A percentile compares a stretch with the other conserved stretches of the same genome.
Evolutionary conservation across 2,329 filamentous ascomycete genomes (phyloP).

Genomic region (Neonectria hederae): DNA sequence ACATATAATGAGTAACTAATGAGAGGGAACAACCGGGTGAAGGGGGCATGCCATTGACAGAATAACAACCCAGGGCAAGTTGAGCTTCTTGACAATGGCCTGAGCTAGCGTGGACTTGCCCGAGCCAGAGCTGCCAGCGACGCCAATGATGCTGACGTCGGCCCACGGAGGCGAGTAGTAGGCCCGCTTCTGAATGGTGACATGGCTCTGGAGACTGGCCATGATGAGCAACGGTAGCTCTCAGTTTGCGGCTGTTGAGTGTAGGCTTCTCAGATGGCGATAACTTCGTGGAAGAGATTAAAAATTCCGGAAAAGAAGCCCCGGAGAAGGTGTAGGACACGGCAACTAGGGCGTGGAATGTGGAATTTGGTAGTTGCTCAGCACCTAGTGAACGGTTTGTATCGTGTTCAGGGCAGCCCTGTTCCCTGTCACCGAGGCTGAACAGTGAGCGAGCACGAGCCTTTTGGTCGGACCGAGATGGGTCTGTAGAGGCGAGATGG

Average conservation of each 20-base stretch:
- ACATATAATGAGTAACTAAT: conserved; percentile 35
- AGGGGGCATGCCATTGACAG: conserved; percentile 80
- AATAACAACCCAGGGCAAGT: conserved; percentile 97
- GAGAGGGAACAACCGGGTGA: background rate
- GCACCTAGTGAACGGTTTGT: conserved; percentile 9
- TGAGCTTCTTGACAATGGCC: conserved; percentile 88
- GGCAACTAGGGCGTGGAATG: conserved; percentile 1
- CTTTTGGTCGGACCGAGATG: conserved; percentile 9
- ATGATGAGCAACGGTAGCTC: conserved; percentile 28
- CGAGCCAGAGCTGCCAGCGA: conserved; percentile 94
- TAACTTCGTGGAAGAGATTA: conserved; percentile 7
- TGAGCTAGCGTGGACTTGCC: conserved; percentile 93
- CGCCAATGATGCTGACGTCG: conserved; percentile 94
- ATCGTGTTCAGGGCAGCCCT: conserved; percentile 19
- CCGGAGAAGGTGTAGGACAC: conserved; percentile 9
- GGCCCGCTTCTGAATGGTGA: conserved; percentile 65
- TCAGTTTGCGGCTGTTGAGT: background rate
- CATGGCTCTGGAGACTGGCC: conserved; percentile 51
- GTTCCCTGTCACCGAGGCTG: conserved; percentile 15
- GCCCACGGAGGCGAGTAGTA: conserved; percentile 96
- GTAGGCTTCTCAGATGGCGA: conserved; percentile 11
- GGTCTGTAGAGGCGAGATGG: background rate
- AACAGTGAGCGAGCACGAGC: conserved; percentile 8
- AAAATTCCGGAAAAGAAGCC: conserved; percentile 3
- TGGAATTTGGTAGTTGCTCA: conserved; percentile 10